Base-by-base conservation (phyloP, 2,329 filamentous ascomycete species). In the Colletotrichum agaves region DNA sequence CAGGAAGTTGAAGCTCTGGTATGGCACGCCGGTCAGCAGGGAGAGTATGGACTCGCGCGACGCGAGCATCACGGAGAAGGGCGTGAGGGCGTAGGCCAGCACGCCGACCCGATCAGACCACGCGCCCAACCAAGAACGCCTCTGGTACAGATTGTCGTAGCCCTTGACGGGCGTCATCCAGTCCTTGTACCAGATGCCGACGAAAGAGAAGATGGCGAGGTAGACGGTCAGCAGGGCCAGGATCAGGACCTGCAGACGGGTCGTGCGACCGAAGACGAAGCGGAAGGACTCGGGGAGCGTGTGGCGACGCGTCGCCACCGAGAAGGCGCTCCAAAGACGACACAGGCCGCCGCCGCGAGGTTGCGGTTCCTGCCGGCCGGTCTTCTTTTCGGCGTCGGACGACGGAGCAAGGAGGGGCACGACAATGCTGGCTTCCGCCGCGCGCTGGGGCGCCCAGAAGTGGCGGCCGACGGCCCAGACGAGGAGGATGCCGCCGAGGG, bases 1-100 rank as follows among this genome's bases (percentile, higher is more conserved):
- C 19, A 94, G 80, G 74, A 94, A 94, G 77, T 91, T 90, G 83
- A 94, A 93, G 73, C 86, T 88, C 72, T 93, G 91, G 73, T 93
- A 93, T 0, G 92, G 91, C 0, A 94, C 82, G 1, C 92, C 91
- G 0, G 91, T 94, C 55, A 93, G 76, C 13, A 91, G 75, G 0
- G 88, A 91, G 4, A 94, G 83, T 2, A 93, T 80, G 0, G 89
- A 91, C 75, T 94, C 91, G 44, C 91, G 85, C 64, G 83, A 89
- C n/a, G 87, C 84, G 12, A 94, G 83, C 53, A 92, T 78, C 33
- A 94, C 79, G 0, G 89, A 89, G 0, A 94, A 81, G 0, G 91
- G 91, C 0, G 91, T 93, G 10, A 94, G 83, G 0, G 91, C 92
- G 72, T 91, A 94, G 1, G 92, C 91, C 0, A 94, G 77, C 2